Evolutionary conservation across 2,329 filamentous ascomycete genomes (phyloP), one percentile per base, ranked within the genome.

Genomic region (Sporothrix pseudoabietina): DNA sequence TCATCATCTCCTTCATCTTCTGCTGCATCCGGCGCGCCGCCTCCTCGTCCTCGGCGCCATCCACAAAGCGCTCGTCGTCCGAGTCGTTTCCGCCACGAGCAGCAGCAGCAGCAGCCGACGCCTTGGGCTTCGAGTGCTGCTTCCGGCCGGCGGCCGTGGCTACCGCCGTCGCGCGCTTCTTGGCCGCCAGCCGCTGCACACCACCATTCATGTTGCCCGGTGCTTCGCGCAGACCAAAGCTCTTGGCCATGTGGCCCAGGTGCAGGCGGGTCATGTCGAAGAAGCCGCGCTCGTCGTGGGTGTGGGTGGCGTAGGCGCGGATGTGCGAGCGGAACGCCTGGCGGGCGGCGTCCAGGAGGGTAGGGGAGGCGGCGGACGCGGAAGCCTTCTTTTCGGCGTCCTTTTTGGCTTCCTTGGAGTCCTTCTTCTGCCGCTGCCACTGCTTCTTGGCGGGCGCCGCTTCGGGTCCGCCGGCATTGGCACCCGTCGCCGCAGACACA

Each of bases 191-290:
- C 71, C 81, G 84, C 79, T 86, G 76, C 82, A 87, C 80, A 10
- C 87, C 87, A 1, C 85, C 85, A 47, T 90, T 90, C 72, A 99
- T 97, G 69, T 92, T 92, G 5, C 92, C 92, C 0, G 96, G 96
- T 44, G 93, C 90, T 81, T 99, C 96, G 76, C 97, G 87, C 77
- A 99, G 83, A 1, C 91, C 96, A 80, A 97, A 99, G 35, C 92
- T 93, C 85, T 99, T 99, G 8, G 95, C 95, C 76, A 96, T 85
- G 84, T 99, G 96, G 3, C 96, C 96, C 8, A 98, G 84, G 81
- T 99, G 96, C 65, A 99, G 84, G 78, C 93, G 89, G 74, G 93
- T 94, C 82, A 98, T 97, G 81, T 98, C 93, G 81, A 99, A 99
- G 80, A 92, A 94, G 71, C 85, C 85, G 71, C 96, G 88, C 83